Percentiles rank a stretch among this genome's conserved stretches.
Conservation (phyloP, 2,329 filamentous ascomycete genomes). For the Harringtonia aguacate region DNA sequence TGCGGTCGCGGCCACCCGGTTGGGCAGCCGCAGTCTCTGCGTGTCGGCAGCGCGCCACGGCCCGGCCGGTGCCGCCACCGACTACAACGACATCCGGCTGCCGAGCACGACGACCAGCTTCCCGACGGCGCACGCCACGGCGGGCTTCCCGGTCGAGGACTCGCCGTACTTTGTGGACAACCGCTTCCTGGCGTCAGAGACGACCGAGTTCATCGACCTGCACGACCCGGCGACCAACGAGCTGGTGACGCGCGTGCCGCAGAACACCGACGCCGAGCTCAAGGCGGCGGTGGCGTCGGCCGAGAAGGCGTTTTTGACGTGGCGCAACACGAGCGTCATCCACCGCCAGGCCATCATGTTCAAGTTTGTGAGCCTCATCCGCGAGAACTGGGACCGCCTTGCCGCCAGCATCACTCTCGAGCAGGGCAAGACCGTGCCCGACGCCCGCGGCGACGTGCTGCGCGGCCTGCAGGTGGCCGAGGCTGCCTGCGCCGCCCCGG, state of each 20-base stretch:
- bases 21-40: slow-evolving; percentile 39
- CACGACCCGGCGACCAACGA: slow-evolving; percentile 80
- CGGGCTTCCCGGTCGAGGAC: slow-evolving; percentile 49
- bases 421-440: slow-evolving; percentile 81
- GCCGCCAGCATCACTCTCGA: slow-evolving; percentile 79
- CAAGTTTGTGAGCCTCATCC: slow-evolving; percentile 68
- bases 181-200: slow-evolving; percentile 57
- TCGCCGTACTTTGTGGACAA: slow-evolving; percentile 80
- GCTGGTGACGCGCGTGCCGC: slow-evolving; percentile 71
- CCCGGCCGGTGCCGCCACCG: too few species aligned
- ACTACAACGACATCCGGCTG: slow-evolving; percentile 25
- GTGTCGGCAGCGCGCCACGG: slow-evolving; percentile 43
- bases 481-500: slow-evolving; percentile 69
- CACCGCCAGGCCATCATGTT: slow-evolving; percentile 79
- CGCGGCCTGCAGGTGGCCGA: slow-evolving; percentile 78
- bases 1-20: too few species aligned
- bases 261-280: slow-evolving; percentile 70
- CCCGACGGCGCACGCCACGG: slow-evolving; percentile 59
- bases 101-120: slow-evolving; percentile 49
- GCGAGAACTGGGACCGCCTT: slow-evolving; percentile 76
- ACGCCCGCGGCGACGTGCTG: slow-evolving; percentile 72
- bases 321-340: slow-evolving; percentile 63
- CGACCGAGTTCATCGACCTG: slow-evolving; percentile 66
- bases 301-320: slow-evolving; percentile 62
- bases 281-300: slow-evolving; percentile 65